Evolutionary conservation across 2,329 filamentous ascomycete genomes (phyloP).

Genomic region (Pseudocercospora vitis): DNA sequence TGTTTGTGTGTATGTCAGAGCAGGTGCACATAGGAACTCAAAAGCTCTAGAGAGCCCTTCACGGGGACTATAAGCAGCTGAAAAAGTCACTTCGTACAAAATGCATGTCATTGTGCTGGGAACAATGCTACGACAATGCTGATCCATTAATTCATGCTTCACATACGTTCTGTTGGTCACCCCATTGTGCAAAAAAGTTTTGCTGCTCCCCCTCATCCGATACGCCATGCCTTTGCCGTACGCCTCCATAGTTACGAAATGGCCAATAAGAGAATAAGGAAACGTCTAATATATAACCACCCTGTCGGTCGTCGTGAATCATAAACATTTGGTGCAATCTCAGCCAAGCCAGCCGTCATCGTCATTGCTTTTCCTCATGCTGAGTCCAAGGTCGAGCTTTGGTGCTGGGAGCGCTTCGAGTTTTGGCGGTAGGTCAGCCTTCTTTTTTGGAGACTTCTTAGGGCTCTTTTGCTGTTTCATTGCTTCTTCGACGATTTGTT

Average conservation of each 20-base stretch:
- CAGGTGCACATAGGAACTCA: too few relatives aligned
- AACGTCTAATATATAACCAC: slow-evolving; percentile 8
- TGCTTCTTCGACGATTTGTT: slow-evolving; percentile 43
- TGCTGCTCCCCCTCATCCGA: not conserved
- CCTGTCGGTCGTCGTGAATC: slow-evolving; percentile 6
- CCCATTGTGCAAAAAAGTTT: not conserved
- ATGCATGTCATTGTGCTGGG: not conserved
- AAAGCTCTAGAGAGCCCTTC: too few relatives aligned
- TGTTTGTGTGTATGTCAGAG: too few relatives aligned
- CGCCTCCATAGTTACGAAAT: not conserved
- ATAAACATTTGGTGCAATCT: slow-evolving; percentile 12
- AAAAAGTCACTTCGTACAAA: too few relatives aligned
- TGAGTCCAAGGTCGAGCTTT: slow-evolving; percentile 29
- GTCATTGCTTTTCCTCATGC: slow-evolving; percentile 24
- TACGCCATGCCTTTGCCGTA: not conserved
- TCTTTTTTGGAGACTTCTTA: slow-evolving; percentile 41
- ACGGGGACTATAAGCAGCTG: too few relatives aligned
- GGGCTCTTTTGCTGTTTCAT: slow-evolving; percentile 44
- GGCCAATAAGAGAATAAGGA: not conserved
- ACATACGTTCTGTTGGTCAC: slow-evolving; percentile 8
- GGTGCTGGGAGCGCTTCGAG: slow-evolving; percentile 27
- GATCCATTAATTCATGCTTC: slow-evolving; percentile 6
- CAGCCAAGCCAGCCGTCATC: slow-evolving; percentile 38
- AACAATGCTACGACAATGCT: not conserved
- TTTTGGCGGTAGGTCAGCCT: slow-evolving; percentile 28